Evolutionary conservation across 805 yeast genomes (phyloP), one percentile per base, ranked within the genome.

Genomic region (Millerozyma miso): DNA sequence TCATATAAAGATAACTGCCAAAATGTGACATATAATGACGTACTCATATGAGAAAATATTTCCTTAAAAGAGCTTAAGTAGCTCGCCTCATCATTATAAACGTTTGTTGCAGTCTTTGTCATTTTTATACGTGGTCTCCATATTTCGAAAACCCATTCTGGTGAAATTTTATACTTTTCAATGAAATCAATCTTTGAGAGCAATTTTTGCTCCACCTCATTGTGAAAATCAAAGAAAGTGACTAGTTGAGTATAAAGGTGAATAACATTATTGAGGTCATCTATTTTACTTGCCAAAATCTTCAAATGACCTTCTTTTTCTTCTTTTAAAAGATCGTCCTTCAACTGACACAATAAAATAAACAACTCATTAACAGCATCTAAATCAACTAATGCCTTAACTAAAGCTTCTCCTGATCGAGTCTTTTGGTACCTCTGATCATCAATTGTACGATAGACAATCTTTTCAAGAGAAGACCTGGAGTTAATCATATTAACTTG

Each of bases 1-100:
- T 89, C 96, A 54, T 84, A 81, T 5, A 88, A 62, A 0, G 83
- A 74, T 29, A 85, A 65, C 47, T 71, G 78, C 97, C 96, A 90
- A 52, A 89, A 90, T 0, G 75, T 65, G 2, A 69, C 63, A 53
- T 74, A 86, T 20, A 88, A 63, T 0, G 34, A 32, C 7, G 14
- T 6, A 32, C 17, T n/a, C 34, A 32, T 32, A 10, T 23, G 29
- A 10, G 29, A 23, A 7, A 23, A 23, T 7, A 10, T 23, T 23
- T 10, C 29, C 10, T 23, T 6, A 10, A 23, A 23, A 7, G 10
- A 7, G 10, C 29, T 23, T 23, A 7, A 10, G 10, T 7, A 23
- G 10, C 29, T 23, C 29, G 29, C 6, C 10, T 23, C 29, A n/a
- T n/a, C n/a, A 23, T 23, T 23, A 23, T 23, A 6, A 6, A 10